Evolutionary conservation across 495 filamentous ascomycete species (phyloP), one percentile per base, ranked within the genome.

Genomic region (Trichoderma asperelloides): DNA sequence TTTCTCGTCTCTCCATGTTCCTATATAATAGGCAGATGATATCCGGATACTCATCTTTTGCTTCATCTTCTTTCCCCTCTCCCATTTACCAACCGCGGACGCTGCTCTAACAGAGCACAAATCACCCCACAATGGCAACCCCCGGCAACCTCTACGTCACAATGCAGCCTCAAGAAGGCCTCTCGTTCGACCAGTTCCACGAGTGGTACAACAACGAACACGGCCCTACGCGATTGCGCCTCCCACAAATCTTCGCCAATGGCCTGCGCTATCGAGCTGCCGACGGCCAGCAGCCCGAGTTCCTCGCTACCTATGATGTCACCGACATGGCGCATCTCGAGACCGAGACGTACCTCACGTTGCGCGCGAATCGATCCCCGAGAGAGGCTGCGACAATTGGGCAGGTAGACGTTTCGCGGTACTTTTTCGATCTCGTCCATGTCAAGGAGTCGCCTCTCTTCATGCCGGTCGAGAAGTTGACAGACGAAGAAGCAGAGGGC

Each of bases 141-240:
- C 77, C 87, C 21, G 90, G 89, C 55, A 84, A 90, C 70, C 86
- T 93, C 71, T 91, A 87, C 72, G 90, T 92, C 73, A 91, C 89
- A 28, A 92, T 91, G 89, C 86, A 91, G 73, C 89, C 89, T 69
- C 79, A 81, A 69, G 79, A 80, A 69, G 82, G 81, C 37, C 81
- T 92, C 65, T 82, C 86, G n/a, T 72, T 81, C 57, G 79, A 85
- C 67, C 86, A 90, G 72, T 93, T 93, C 79, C 89, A 93, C 76
- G 90, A 93, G 74, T 95, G 91, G 91, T 95, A 95, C 79, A 91
- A 93, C 79, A 91, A 89, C 74, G 91, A 95, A 76, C 91, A 95
- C 76, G 91, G 91, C 65, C 91, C 91, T 41, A 83, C 87, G 49
- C 85, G 91, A 37, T 82, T 93, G 21, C 87, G 89, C 57, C 75